Evolutionary conservation across 192 early-diverging fungal species (phyloP), one percentile per base, ranked within the genome.

Genomic region (Linnemannia exigua): DNA sequence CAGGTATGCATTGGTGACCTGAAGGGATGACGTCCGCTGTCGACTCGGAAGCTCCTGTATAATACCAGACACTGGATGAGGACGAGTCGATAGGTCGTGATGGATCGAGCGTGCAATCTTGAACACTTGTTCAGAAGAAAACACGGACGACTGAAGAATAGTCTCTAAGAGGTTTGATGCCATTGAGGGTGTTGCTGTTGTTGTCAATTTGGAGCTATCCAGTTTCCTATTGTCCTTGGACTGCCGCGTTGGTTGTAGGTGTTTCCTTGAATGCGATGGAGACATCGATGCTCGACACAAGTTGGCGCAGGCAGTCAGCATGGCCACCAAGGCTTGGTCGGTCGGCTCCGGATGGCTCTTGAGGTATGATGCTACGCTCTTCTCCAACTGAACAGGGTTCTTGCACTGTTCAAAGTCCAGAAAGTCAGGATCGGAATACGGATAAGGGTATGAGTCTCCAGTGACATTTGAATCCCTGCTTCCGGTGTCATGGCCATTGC

Each of bases 371-470:
- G 54, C 52, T 12, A 86, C 73, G 50, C 74, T 74, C 51, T 86
- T 86, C 33, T 86, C 78, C 19, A 86, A 70, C 48, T 86, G 84
- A 0, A 47, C 72, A 36, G 84, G 84, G 70, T 86, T 86, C 37
- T 73, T 80, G 74, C 84, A 81, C 0, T 58, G 63, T 22, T 80
- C 47, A 36, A 80, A 80, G 35, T 38, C 66, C 16, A 68, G 47
- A 25, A 66, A 35, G 25, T 66, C 74, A 15, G 74, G 25, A 12
- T 75, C 28, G 36, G 74, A 19, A 31, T 46, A 63, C 20, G 74
- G 58, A 25, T 74, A 54, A 19, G 72, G 36, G 5, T 54, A 74
- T 5, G 72, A 54, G 14, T 74, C 72, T 63, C 28, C 58, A 63
- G 58, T n/a, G 28, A 63, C 58, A 63, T 63, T 33, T 15, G 9